A percentile compares a stretch with the other conserved stretches of the same genome.
phyloP scores from a whole-genome alignment of 257 asterid species.

The Verbascum thapsus region DNA sequence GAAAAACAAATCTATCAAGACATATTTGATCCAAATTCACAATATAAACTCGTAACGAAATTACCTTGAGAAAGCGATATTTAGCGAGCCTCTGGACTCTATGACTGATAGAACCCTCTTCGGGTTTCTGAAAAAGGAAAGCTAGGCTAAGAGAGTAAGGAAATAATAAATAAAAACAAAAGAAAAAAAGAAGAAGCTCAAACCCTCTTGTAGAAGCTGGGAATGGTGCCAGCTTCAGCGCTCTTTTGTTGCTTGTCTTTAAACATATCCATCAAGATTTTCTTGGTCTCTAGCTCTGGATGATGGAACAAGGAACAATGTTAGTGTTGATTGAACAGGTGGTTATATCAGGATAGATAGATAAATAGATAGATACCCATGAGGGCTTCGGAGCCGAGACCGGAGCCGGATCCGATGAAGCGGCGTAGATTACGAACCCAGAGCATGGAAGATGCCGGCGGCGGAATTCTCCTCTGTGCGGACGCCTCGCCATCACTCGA shows the following conservation, averaged over 20 bases:
- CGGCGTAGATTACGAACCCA: conserved; percentile 99
- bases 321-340: conserved; percentile 12
- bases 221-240: conserved; percentile 90
- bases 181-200: background rate
- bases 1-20: background rate
- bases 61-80: conserved; percentile 93
- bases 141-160: too few relatives aligned
- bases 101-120: conserved; percentile 96
- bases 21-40: background rate
- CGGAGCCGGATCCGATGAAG: conserved; percentile 96
- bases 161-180: background rate
- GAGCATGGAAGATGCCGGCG: conserved; percentile 92
- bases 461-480: conserved; percentile 73
- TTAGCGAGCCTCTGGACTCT: conserved; percentile 98
- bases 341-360: conserved; percentile 9
- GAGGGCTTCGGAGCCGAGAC: conserved; percentile 98
- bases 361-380: conserved; percentile 64
- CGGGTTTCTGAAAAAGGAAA: conserved; percentile 71
- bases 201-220: conserved; percentile 95
- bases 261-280: conserved; percentile 87
- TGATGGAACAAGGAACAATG: conserved; percentile 30
- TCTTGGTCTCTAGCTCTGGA: conserved; percentile 93
- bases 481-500: conserved; percentile 82
- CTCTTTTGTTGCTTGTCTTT: conserved; percentile 94
- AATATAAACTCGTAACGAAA: conserved; percentile 20